phyloP scores from a whole-genome alignment of 805 yeast species.

The Candida nonsorbophila region DNA sequence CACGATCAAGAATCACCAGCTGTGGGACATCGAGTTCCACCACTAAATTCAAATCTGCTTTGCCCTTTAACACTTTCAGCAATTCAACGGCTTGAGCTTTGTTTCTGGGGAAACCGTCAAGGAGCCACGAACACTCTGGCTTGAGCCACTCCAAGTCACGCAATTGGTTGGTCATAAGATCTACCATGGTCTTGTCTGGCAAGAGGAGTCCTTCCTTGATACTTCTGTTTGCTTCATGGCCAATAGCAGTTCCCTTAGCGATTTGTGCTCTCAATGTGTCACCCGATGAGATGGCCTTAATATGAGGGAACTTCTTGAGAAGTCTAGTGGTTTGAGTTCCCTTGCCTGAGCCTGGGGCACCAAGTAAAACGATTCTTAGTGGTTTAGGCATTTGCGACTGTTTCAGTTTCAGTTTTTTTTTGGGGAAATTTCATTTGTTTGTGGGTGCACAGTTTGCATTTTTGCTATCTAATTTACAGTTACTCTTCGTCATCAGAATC shows the following conservation, averaged over 20 bases:
- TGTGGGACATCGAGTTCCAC: conserved; percentile 87
- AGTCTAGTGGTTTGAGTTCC: conserved; percentile 80
- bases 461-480: conserved; percentile 7
- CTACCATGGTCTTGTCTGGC: conserved; percentile 68
- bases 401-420: not conserved
- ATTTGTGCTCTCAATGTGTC: conserved; percentile 74
- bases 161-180: conserved; percentile 50
- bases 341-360: conserved; percentile 96
- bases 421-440: not conserved
- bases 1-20: conserved; percentile 71
- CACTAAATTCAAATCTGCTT: conserved; percentile 61
- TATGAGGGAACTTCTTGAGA: conserved; percentile 44
- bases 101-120: conserved; percentile 94
- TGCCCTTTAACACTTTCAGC: conserved; percentile 36
- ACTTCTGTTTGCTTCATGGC: conserved; percentile 48
- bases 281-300: conserved; percentile 74
- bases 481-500: conserved; percentile 48
- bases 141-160: conserved; percentile 36
- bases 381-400: conserved; percentile 23
- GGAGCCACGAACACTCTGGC: conserved; percentile 53
- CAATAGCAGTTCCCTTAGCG: conserved; percentile 46
- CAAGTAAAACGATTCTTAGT: conserved; percentile 66
- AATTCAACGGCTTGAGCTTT: conserved; percentile 61
- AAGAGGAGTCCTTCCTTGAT: conserved; percentile 64
- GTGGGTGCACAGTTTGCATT: not conserved